Evolutionary conservation across 345 rosid genomes (phyloP).

Genomic region (Gynandropsis gynandra): DNA sequence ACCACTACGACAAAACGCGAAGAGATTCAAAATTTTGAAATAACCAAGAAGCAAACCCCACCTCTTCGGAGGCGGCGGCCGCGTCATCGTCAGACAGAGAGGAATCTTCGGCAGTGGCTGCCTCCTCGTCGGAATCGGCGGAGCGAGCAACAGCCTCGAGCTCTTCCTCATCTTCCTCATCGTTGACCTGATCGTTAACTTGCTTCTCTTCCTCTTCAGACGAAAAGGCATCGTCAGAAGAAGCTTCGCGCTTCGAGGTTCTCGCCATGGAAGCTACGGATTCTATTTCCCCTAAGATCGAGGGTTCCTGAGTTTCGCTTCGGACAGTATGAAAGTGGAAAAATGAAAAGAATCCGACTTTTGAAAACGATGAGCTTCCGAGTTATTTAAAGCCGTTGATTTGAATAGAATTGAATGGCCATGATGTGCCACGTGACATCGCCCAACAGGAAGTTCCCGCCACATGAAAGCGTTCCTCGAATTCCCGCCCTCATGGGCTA

Average conservation of each 20-base stretch:
- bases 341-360: neutral
- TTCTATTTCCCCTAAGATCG: slow-evolving; percentile 25
- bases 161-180: slow-evolving; percentile 89
- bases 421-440: slow-evolving; percentile 10
- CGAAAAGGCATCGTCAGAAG: slow-evolving; percentile 58
- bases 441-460: slow-evolving; percentile 13
- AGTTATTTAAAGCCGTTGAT: slow-evolving; percentile 26
- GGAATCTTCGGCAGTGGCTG: slow-evolving; percentile 21
- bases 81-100: slow-evolving; percentile 25
- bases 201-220: slow-evolving; percentile 43
- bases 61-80: slow-evolving; percentile 38
- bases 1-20: neutral
- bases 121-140: slow-evolving; percentile 41
- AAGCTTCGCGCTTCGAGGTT: slow-evolving; percentile 45
- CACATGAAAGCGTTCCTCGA: slow-evolving; percentile 10
- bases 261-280: slow-evolving; percentile 42
- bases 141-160: slow-evolving; percentile 93
- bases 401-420: slow-evolving; percentile 19
- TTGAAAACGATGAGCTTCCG: slow-evolving; percentile 13
- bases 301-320: slow-evolving; percentile 32
- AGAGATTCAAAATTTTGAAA: slow-evolving; percentile 5
- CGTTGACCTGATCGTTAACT: slow-evolving; percentile 52
- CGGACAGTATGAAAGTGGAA: slow-evolving; percentile 3
- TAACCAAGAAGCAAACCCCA: slow-evolving; percentile 8
- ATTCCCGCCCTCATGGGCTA: slow-evolving; percentile 24